Evolutionary conservation across 208 protist species (phyloP).

Genomic region (Porcisia deanei): DNA sequence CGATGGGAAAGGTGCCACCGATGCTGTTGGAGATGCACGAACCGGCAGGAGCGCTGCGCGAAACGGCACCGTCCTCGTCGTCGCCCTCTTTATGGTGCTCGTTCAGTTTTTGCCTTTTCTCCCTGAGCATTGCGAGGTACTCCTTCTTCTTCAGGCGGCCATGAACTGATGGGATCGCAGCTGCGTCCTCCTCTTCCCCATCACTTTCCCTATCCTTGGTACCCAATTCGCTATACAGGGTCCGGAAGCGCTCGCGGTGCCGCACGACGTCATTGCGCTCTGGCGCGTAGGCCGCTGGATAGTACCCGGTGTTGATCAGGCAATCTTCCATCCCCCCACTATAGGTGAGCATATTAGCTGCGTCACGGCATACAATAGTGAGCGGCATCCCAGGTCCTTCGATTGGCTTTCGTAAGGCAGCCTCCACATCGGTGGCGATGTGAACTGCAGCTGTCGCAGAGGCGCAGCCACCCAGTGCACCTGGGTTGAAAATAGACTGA

Average conservation of each 20-base stretch:
- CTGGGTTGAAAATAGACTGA: slow-evolving; percentile 41
- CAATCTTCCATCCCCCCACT: slow-evolving; percentile 83
- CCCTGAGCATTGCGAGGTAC: slow-evolving; percentile 64
- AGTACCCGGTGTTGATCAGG: slow-evolving; percentile 88
- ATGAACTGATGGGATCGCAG: slow-evolving; percentile 23
- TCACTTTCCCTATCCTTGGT: not conserved
- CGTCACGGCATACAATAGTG: slow-evolving; percentile 51
- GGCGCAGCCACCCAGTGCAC: slow-evolving; percentile 33
- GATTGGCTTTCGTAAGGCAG: slow-evolving; percentile 35
- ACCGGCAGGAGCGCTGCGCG: slow-evolving; percentile 29
- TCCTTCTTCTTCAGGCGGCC: slow-evolving; percentile 81
- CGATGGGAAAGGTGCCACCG: slow-evolving; percentile 90
- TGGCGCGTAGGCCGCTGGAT: slow-evolving; percentile 54
- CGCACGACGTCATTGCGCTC: slow-evolving; percentile 63
- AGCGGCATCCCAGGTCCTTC: slow-evolving; percentile 56
- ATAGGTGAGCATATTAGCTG: slow-evolving; percentile 63
- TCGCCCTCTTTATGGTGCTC: slow-evolving; percentile 42
- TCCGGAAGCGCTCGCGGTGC: slow-evolving; percentile 67
- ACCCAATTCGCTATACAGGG: slow-evolving; percentile 5
- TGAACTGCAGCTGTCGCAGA: not conserved
- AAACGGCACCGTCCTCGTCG: slow-evolving; percentile 35
- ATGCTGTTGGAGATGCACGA: slow-evolving; percentile 79
- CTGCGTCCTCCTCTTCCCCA: slow-evolving; percentile 1
- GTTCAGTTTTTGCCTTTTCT: slow-evolving; percentile 47
- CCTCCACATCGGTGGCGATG: slow-evolving; percentile 19